A percentile compares a stretch with the other conserved stretches of the same genome.
These are phyloP conservation scores for Chenopodium berlandieri DNA, from an alignment of 148 eudicot species.

Conservation along the genomic window DNA sequence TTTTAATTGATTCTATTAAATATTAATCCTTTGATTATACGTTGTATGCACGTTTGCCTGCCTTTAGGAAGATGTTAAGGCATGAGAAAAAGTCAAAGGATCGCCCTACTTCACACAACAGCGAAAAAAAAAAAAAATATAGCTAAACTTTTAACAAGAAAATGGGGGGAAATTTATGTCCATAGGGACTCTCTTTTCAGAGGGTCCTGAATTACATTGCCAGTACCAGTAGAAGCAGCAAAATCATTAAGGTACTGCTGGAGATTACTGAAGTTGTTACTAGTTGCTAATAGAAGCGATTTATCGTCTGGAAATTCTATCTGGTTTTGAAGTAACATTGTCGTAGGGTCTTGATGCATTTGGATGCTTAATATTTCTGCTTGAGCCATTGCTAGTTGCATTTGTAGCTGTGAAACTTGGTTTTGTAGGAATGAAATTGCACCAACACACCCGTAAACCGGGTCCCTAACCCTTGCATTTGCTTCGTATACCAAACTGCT, in stretches of 20 bases:
- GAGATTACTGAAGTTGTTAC: conserved; percentile 36
- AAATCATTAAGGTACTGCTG: conserved; percentile 48
- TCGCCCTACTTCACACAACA: not conserved
- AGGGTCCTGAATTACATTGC: conserved; percentile 55
- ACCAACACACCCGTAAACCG: conserved; percentile 91
- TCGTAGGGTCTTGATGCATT: conserved; percentile 56
- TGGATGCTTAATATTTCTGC: conserved; percentile 75
- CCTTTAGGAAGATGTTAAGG: conserved; percentile 22
- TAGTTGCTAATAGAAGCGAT: conserved; percentile 31
- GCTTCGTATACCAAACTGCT: conserved; percentile 91
- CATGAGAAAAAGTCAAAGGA: conserved; percentile 25
- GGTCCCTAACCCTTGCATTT: conserved; percentile 72
- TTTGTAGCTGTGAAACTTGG: conserved; percentile 76
- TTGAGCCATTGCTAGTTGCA: conserved; percentile 81
- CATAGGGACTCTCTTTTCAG: conserved; percentile 74
- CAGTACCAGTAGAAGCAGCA: conserved; percentile 38
- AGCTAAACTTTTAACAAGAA: not conserved
- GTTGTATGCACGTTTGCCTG: conserved; percentile 33
- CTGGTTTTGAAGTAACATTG: conserved; percentile 22
- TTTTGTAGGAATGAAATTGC: conserved; percentile 78
- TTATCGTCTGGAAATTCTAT: conserved; percentile 35
- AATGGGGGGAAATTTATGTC: conserved; percentile 33
- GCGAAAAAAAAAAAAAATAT: too few relatives aligned
- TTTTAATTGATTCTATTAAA: not conserved
- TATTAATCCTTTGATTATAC: conserved; percentile 3